These are phyloP conservation scores for Drosera capensis DNA, from an alignment of 148 eudicot genomes.

Conservation along the genomic window DNA sequence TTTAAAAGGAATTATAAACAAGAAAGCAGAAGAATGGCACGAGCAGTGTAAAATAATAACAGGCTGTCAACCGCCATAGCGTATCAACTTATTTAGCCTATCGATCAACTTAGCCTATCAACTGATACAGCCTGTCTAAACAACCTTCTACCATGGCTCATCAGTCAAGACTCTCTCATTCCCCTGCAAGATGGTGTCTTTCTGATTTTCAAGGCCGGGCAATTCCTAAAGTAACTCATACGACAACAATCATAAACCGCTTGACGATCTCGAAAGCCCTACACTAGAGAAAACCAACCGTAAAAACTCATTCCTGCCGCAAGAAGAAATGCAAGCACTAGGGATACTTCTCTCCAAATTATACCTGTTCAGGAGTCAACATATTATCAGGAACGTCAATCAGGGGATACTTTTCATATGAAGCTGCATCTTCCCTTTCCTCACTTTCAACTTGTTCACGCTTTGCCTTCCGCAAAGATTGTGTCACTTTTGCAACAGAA, in stretches of 20 bases:
- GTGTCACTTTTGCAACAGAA: constrained; percentile 45
- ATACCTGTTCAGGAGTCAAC: constrained; percentile 84
- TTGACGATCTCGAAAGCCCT: too few species aligned
- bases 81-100: too few species aligned
- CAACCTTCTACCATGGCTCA: too few species aligned
- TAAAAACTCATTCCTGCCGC: not conserved
- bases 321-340: not conserved
- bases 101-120: too few species aligned
- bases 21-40: not conserved
- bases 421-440: constrained; percentile 47
- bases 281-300: not conserved
- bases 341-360: constrained; percentile 1
- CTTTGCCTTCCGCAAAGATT: constrained; percentile 68
- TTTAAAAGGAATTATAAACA: not conserved
- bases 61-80: too few species aligned
- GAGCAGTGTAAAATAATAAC: too few species aligned
- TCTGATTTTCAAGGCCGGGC: too few species aligned
- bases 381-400: constrained; percentile 62
- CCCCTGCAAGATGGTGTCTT: too few species aligned
- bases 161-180: too few species aligned
- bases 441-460: constrained; percentile 67
- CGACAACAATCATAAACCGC: too few species aligned
- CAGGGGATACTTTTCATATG: constrained; percentile 63
- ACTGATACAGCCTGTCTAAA: too few species aligned
- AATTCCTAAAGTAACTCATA: too few species aligned